phyloP scores from a whole-genome alignment of 441 rosid species.

The Gossypium davidsonii region DNA sequence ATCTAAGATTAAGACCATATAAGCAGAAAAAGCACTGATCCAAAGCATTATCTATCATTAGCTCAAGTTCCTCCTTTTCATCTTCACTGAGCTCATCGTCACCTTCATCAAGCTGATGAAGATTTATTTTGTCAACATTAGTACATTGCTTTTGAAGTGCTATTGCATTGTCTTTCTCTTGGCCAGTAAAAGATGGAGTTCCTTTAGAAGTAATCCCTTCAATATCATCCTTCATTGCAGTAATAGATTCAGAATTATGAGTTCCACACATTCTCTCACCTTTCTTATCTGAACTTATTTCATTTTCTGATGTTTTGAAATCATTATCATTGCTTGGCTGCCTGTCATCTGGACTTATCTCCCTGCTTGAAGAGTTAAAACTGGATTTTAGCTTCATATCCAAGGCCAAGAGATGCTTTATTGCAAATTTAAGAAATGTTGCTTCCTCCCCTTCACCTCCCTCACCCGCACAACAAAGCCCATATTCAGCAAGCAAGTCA shows the following conservation, averaged over 20 bases:
- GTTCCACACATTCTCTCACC: slow-evolving; percentile 40
- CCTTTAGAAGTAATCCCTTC: slow-evolving; percentile 27
- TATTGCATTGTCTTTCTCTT: slow-evolving; percentile 22
- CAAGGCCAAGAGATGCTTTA: slow-evolving; percentile 88
- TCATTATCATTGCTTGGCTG: slow-evolving; percentile 22
- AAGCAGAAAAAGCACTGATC: slow-evolving; percentile 98
- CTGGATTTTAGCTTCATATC: slow-evolving; percentile 88
- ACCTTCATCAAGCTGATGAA: slow-evolving; percentile 31
- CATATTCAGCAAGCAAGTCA: slow-evolving; percentile 90
- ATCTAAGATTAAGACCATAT: slow-evolving; percentile 94
- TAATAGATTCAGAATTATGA: slow-evolving; percentile 28
- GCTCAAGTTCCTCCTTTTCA: slow-evolving; percentile 90
- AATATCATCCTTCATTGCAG: slow-evolving; percentile 34
- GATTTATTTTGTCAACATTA: slow-evolving; percentile 26
- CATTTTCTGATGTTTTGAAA: slow-evolving; percentile 34
- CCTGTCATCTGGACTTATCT: slow-evolving; percentile 31
- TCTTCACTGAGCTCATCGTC: slow-evolving; percentile 53
- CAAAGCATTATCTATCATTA: slow-evolving; percentile 74
- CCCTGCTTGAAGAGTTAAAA: slow-evolving; percentile 42
- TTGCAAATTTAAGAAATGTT: slow-evolving; percentile 85
- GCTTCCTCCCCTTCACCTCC: slow-evolving; percentile 85
- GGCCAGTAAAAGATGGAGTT: slow-evolving; percentile 16
- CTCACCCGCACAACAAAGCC: slow-evolving; percentile 87
- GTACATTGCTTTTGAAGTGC: slow-evolving; percentile 25
- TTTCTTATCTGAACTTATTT: slow-evolving; percentile 29